Evolutionary conservation across 179 eudicot genomes (phyloP).

Genomic region (Heliamphora ciliata): DNA sequence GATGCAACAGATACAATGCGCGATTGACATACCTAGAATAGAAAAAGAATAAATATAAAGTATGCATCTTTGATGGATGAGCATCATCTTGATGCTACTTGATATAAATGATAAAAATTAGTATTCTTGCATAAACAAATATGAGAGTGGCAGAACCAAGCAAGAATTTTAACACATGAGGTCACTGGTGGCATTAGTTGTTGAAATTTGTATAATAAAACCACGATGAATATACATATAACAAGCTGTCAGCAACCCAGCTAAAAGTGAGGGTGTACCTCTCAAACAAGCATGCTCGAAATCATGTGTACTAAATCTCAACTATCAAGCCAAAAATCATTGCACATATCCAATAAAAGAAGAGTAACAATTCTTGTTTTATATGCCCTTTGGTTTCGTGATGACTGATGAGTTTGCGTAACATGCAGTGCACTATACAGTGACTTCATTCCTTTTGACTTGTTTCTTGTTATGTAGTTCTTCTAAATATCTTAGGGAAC

Average conservation of each 20-base stretch:
- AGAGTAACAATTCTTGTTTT: background rate
- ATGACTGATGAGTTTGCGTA: too few relatives aligned
- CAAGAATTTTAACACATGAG: background rate
- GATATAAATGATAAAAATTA: too few relatives aligned
- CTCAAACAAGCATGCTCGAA: background rate
- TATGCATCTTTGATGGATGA: background rate
- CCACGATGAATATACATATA: background rate
- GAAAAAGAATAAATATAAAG: conserved; percentile 6
- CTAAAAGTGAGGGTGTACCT: background rate
- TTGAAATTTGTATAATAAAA: background rate
- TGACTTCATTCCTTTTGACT: too few relatives aligned
- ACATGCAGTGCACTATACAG: too few relatives aligned
- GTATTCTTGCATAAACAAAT: background rate
- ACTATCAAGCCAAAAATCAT: background rate
- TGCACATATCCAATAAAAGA: background rate
- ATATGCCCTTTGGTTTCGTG: too few relatives aligned
- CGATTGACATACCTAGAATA: conserved; percentile 82
- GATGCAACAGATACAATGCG: conserved; percentile 82
- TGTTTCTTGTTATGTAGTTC: too few relatives aligned
- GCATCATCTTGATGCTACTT: background rate
- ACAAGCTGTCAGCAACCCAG: background rate
- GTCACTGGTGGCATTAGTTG: background rate
- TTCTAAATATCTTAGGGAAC: background rate
- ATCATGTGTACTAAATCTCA: background rate
- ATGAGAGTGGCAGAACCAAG: background rate